A percentile compares a stretch with the other conserved stretches of the same genome.
Conservation (phyloP, 768 basidiomycete genomes). For the Candolleomyces aberdarensis region DNA sequence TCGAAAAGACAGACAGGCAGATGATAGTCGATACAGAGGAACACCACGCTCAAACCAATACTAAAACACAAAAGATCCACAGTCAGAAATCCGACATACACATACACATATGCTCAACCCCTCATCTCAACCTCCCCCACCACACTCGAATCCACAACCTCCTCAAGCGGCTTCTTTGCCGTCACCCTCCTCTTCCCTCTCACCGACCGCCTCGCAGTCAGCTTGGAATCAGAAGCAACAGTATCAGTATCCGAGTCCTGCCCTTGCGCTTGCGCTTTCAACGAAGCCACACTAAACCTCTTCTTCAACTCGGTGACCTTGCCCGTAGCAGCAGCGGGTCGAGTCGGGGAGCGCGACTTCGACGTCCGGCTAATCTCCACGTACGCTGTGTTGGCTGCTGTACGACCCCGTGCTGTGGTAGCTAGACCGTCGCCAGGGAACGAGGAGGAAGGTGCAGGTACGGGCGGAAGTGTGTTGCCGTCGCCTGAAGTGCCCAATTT, state of each 20-base stretch:
- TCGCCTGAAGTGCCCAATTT: conserved; percentile 3
- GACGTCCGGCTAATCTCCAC: background rate
- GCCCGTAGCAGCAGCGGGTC: background rate
- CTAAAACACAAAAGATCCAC: background rate
- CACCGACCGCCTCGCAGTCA: background rate
- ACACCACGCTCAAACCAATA: background rate
- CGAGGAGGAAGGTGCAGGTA: conserved; percentile 8
- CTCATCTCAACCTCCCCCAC: conserved; percentile 6
- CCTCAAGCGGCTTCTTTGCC: conserved; percentile 5
- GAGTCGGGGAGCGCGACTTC: background rate
- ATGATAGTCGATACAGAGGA: too few species aligned
- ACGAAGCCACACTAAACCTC: background rate
- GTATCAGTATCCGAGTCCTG: background rate
- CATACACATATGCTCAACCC: background rate
- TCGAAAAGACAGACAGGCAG: too few species aligned
- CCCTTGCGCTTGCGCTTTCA: background rate
- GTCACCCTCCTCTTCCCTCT: background rate
- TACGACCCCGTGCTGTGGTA: background rate
- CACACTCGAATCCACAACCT: conserved; percentile 13
- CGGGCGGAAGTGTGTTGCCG: conserved; percentile 3
- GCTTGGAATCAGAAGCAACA: too few species aligned
- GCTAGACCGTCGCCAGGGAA: background rate
- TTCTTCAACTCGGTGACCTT: background rate
- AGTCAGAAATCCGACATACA: background rate
- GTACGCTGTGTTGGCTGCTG: background rate